phyloP scores from a whole-genome alignment of 768 basidiomycete genomes.

The Calocybe gangraenosa region DNA sequence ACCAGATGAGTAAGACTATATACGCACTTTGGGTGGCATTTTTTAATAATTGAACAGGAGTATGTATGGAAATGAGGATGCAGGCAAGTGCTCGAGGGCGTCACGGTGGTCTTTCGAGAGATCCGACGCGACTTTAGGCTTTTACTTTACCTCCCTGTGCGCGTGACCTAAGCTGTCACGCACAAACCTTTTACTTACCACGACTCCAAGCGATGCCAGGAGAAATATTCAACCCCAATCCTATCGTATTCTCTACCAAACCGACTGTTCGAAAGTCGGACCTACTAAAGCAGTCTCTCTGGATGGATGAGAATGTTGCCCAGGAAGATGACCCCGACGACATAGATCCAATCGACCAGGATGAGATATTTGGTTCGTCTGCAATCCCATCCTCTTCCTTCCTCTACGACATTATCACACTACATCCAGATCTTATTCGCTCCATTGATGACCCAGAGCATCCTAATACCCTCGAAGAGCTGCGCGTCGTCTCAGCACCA shows the following conservation, averaged over 20 bases:
- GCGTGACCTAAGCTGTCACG: conserved; percentile 22
- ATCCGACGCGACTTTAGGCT: conserved; percentile 15
- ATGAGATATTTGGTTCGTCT: conserved; percentile 83
- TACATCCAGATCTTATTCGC: conserved; percentile 72
- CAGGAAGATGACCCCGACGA: conserved; percentile 49
- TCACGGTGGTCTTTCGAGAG: too few species aligned
- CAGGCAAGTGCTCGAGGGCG: too few species aligned
- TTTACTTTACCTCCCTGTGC: background rate
- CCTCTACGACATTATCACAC: conserved; percentile 2
- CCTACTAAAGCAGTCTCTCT: conserved; percentile 47
- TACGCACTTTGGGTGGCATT: conserved; percentile 31
- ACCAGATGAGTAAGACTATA: too few species aligned
- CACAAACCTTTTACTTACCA: conserved; percentile 8
- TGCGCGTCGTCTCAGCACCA: conserved; percentile 88
- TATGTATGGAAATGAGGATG: too few species aligned
- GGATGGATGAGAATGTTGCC: conserved; percentile 48
- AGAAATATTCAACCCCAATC: conserved; percentile 87
- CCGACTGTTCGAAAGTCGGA: conserved; percentile 38
- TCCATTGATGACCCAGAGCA: conserved; percentile 96
- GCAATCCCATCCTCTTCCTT: background rate
- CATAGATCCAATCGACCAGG: conserved; percentile 76
- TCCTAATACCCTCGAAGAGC: conserved; percentile 88
- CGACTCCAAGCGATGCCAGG: conserved; percentile 35
- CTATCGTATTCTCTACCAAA: conserved; percentile 68
- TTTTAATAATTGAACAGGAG: too few species aligned